Base-by-base conservation (phyloP, 2,329 filamentous ascomycete species). In the Hypoxylon sp. region DNA sequence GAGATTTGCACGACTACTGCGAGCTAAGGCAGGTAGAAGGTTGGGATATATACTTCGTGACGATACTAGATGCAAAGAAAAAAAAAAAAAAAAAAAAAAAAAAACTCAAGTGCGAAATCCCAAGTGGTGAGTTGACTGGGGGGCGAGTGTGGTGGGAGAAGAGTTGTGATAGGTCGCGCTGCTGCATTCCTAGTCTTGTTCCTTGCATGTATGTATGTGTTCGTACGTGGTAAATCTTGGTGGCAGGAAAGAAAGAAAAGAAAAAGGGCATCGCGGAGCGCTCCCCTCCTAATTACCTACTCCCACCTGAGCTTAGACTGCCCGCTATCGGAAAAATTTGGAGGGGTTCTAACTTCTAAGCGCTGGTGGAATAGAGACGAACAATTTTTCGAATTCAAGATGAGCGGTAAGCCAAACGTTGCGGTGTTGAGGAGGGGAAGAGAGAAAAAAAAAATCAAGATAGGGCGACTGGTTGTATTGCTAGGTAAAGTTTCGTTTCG, bases 161-260 rank as follows among this genome's bases (percentile, higher is more conserved):
- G 21, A 32, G 19, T 38, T 27, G 32, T 54, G 46, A 57, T 55
- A 55, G 55, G 55, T 26, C 31, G 38, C 30, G 12, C 29, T 15
- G 23, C 34, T 20, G 23, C 35, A 19, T 35, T 46, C 26, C 49
- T 55, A 49, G 46, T 55, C 43, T 46, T 25, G 55, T 58, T 48
- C 55, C 51, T 58, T 58, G 55, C 55, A 58, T 51, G 46, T 48
- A 34, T 38, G 55, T 50, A 55, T 51, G 46, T 48, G 38, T 38
- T 38, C 35, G 40, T 57, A 51, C 50, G 36, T 57, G 40, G 30
- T 13, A 38, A 47, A 37, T 32, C 32, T 11, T 47, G 25, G 21
- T 25, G 21, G 21, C 9, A 9, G 21, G 6, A 9, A 9, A 5
- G 9, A 25, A 25, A 5, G 21, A 9, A 25, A 6, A 9, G 5